phyloP scores from a whole-genome alignment of 768 basidiomycete genomes.

The Tricholoma sp. region DNA sequence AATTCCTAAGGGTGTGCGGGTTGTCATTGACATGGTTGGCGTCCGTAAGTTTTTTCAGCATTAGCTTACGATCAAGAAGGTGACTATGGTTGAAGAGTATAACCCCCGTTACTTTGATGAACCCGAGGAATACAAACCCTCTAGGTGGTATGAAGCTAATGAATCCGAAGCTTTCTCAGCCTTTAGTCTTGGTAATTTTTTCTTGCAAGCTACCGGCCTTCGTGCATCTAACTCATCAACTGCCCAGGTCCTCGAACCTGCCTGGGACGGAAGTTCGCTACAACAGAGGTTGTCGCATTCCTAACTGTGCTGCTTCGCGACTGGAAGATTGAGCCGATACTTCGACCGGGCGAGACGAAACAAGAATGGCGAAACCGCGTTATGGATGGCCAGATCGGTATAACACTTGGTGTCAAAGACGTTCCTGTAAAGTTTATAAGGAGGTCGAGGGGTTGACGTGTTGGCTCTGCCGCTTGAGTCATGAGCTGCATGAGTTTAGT shows the following conservation, averaged over 20 bases:
- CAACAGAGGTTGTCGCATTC: constrained; percentile 47
- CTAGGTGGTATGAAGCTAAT: constrained; percentile 41
- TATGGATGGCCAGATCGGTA: constrained; percentile 28
- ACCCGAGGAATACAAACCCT: constrained; percentile 44
- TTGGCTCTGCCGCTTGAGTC: not conserved
- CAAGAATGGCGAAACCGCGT: constrained; percentile 33
- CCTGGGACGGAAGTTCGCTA: constrained; percentile 52
- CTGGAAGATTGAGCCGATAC: constrained; percentile 45
- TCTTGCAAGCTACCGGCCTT: not conserved
- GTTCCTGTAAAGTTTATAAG: constrained; percentile 28
- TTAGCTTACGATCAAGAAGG: no score
- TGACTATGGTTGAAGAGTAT: constrained; percentile 29
- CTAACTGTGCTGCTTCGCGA: constrained; percentile 47
- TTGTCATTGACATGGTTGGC: constrained; percentile 45
- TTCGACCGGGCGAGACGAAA: constrained; percentile 33
- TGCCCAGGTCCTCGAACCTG: constrained; percentile 41
- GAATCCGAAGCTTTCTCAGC: constrained; percentile 42
- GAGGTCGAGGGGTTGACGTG: constrained; percentile 11
- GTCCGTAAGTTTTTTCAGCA: constrained; percentile 29
- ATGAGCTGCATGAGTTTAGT: no score
- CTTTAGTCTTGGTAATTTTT: constrained; percentile 29
- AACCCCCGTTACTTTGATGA: constrained; percentile 46
- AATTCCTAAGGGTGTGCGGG: constrained; percentile 34
- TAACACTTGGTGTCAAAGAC: constrained; percentile 30
- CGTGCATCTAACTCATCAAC: not conserved